Conservation (phyloP, 306 rosid species). For the Quercus ilex region DNA sequence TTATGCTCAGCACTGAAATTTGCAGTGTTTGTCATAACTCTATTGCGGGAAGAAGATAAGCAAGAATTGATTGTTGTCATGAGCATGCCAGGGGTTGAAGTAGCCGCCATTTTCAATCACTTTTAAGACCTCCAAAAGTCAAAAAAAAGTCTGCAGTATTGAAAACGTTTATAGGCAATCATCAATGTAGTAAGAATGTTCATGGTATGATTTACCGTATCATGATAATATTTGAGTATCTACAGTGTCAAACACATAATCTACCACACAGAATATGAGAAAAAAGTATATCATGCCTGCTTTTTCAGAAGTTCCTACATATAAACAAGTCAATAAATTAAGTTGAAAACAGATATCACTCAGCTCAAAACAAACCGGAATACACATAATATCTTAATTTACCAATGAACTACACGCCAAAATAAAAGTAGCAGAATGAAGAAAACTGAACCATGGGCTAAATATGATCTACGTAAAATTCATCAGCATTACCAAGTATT, state of each 20-base stretch:
- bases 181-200: not conserved
- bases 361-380: not conserved
- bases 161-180: not conserved
- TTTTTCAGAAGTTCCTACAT: not conserved
- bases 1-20: slow-evolving; percentile 33
- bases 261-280: not conserved
- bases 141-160: slow-evolving; percentile 17
- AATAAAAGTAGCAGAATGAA: not conserved
- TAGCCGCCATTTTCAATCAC: slow-evolving; percentile 51
- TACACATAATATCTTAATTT: no score
- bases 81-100: slow-evolving; percentile 57
- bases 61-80: slow-evolving; percentile 49
- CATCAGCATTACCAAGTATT: no score
- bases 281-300: not conserved
- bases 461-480: no score
- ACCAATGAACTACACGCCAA: not conserved
- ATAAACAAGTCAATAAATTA: not conserved
- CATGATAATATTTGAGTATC: not conserved
- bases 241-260: not conserved
- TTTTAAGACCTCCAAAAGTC: slow-evolving; percentile 9
- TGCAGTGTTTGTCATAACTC: slow-evolving; percentile 25
- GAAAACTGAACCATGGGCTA: not conserved
- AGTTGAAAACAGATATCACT: not conserved
- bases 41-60: slow-evolving; percentile 39
- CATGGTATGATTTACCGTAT: not conserved